Evolutionary conservation across 73 alveolate species (phyloP).

Genomic region (Stentor roeselii): DNA sequence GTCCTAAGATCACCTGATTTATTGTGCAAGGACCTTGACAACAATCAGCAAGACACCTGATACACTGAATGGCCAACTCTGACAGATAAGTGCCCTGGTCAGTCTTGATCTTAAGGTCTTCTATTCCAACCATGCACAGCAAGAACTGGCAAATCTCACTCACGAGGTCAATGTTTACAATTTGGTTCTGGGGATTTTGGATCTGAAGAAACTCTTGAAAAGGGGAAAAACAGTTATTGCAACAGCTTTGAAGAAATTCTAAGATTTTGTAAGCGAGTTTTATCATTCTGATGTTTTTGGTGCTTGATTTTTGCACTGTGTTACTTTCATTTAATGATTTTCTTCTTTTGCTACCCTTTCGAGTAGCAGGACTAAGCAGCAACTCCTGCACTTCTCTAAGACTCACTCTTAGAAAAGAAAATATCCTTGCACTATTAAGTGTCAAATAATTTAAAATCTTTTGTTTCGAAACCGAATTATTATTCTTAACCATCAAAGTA

Average conservation of each 20-base stretch:
- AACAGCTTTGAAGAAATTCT: background rate
- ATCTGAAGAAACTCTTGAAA: background rate
- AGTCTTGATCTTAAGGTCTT: background rate
- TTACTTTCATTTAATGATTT: background rate
- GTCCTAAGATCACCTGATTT: conserved; percentile 20
- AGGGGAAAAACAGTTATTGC: conserved; percentile 14
- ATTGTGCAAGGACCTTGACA: conserved; percentile 24
- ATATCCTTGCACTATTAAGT: background rate
- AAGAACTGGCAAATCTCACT: conserved; percentile 17
- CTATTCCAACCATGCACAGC: background rate
- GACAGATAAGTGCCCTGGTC: background rate
- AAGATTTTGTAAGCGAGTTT: background rate
- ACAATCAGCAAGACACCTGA: conserved; percentile 1
- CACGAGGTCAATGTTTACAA: background rate
- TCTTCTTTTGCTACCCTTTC: background rate
- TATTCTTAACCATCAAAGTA: background rate
- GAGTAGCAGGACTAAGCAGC: background rate
- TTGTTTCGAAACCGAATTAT: background rate
- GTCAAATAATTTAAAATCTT: background rate
- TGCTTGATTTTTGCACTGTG: background rate
- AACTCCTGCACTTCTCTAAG: background rate
- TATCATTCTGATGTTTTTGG: background rate
- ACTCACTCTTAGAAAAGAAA: background rate
- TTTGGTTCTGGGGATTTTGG: background rate
- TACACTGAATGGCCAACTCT: conserved; percentile 1